Evolutionary conservation across 768 basidiomycete species (phyloP), one percentile per base, ranked within the genome.

Genomic region (Russula virescens): DNA sequence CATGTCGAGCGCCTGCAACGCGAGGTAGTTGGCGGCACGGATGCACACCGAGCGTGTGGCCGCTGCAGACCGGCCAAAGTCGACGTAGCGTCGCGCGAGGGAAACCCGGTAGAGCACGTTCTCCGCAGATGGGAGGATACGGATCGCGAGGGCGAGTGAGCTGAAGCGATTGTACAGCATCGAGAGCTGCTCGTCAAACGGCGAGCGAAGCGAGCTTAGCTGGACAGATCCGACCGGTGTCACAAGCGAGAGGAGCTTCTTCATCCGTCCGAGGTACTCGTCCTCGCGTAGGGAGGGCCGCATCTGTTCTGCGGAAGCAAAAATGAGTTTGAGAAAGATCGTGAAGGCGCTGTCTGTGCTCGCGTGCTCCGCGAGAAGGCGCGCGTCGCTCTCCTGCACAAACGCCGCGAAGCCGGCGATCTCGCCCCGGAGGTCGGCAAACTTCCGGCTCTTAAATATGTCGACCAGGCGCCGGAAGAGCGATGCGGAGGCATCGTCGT

Each of bases 151-250:
- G 6, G 87, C 83, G 66, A 89, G 77, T 13, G 89, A 86, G 53
- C 82, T 83, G 68, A 91, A 84, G 10, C 94, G 84, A 73, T 97
- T 97, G 73, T 87, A 84, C 38, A 96, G 77, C 80, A 85, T 85
- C 0, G 91, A 88, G 2, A 89, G 77, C 42, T 89, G 83, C 38
- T 80, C 76, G 3, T 71, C 64, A 0, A 78, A 75, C 0, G 86
- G 84, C 5, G 81, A 82, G 3, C 71, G 74, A 1, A 73, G 71
- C 46, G 83, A 81, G 3, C 80, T 81, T 75, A 88, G 89, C 1
- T 84, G 78, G 8, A 92, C 79, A 3, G 85, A 77, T 26, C 85
- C 83, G 31, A 92, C 80, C 0, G 94, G 91, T 19, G 87, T 80
- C 7, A 86, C 80, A 25, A 90, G 77, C 9, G 88, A 83, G 46